A percentile compares a stretch with the other conserved stretches of the same genome.
Evolutionary conservation across 148 eudicot genomes (phyloP).

Genomic region (Dysphania ambrosioides): DNA sequence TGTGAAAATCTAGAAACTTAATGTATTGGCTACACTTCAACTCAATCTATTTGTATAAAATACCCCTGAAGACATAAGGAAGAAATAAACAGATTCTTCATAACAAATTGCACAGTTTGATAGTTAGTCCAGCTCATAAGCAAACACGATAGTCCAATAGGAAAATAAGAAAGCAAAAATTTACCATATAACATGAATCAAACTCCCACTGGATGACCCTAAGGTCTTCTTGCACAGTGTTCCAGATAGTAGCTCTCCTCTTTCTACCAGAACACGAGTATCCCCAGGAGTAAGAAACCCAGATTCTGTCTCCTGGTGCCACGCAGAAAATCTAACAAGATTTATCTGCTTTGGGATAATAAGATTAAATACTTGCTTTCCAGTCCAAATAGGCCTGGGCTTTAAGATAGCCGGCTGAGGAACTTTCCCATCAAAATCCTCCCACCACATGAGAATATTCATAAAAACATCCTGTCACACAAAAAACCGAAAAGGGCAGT

Average conservation of each 20-base stretch:
- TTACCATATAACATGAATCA: slow-evolving; percentile 95
- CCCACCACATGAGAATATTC: slow-evolving; percentile 99
- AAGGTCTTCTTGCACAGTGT: slow-evolving; percentile 95
- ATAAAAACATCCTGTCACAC: slow-evolving; percentile 82
- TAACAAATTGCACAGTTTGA: neutral
- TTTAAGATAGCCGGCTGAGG: slow-evolving; percentile 94
- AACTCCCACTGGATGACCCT: slow-evolving; percentile 89
- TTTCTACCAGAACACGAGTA: slow-evolving; percentile 87
- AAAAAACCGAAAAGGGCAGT: slow-evolving; percentile 1
- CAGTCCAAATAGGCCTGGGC: slow-evolving; percentile 99
- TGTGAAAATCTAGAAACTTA: neutral
- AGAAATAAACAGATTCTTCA: neutral
- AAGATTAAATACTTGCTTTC: slow-evolving; percentile 94
- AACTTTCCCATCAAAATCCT: slow-evolving; percentile 95
- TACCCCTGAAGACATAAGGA: neutral
- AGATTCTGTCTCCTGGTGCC: slow-evolving; percentile 79
- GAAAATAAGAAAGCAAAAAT: neutral
- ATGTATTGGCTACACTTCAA: neutral
- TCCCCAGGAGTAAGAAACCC: slow-evolving; percentile 93
- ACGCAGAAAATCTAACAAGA: slow-evolving; percentile 77
- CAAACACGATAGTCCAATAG: neutral
- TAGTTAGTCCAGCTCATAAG: neutral
- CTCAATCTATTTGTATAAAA: neutral
- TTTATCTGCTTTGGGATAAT: slow-evolving; percentile 98
- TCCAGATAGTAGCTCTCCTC: slow-evolving; percentile 87